These are phyloP conservation scores for Escovopsis weberi DNA, from an alignment of 2,329 filamentous ascomycete species.

Conservation along the genomic window DNA sequence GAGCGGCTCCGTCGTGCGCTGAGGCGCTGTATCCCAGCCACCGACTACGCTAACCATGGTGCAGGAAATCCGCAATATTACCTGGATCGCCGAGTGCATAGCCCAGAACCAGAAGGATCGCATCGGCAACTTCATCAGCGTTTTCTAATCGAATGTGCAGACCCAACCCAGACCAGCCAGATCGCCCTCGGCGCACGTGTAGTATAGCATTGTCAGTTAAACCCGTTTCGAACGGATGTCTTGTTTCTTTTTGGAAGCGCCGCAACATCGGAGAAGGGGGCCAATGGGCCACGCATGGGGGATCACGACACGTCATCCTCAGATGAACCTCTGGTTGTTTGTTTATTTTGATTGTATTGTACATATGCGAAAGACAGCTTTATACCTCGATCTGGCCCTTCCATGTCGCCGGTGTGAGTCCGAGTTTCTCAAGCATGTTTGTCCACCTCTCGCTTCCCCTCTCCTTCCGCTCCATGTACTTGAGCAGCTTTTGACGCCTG, in stretches of 20 bases:
- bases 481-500: constrained; percentile 72
- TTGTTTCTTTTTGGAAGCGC: constrained; percentile 9
- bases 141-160: constrained; percentile 48
- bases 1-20: constrained; percentile 16
- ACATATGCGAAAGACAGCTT: constrained; percentile 29
- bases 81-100: constrained; percentile 99
- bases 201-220: constrained; percentile 28
- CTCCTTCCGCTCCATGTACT: constrained; percentile 80
- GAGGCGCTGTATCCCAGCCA: neutral
- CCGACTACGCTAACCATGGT: neutral
- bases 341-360: constrained; percentile 22
- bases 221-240: constrained; percentile 14
- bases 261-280: constrained; percentile 14
- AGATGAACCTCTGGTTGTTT: constrained; percentile 9
- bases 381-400: constrained; percentile 60
- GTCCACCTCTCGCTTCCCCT: constrained; percentile 83
- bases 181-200: constrained; percentile 23
- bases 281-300: constrained; percentile 6
- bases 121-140: constrained; percentile 97
- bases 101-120: constrained; percentile 98
- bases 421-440: constrained; percentile 69
- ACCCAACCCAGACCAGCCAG: constrained; percentile 9
- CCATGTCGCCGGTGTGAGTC: constrained; percentile 78
- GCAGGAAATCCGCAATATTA: constrained; percentile 98
- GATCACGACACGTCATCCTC: constrained; percentile 8